These are phyloP conservation scores for Brassica incana DNA, from an alignment of 345 rosid genomes.

Conservation along the genomic window DNA sequence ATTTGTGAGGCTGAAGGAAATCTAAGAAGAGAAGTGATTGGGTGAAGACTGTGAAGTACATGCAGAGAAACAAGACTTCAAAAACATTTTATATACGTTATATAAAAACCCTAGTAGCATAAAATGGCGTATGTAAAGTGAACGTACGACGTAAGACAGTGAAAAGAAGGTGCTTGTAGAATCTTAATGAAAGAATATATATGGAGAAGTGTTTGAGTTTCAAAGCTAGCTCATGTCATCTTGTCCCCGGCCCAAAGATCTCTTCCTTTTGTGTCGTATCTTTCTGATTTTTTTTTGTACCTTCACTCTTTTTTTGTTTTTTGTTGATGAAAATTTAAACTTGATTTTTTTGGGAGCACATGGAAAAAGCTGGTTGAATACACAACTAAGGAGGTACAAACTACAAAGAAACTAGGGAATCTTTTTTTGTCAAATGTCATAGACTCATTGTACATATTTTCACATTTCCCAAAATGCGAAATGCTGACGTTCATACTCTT, in stretches of 20 bases:
- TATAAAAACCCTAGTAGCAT: background rate
- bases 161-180: constrained; percentile 36
- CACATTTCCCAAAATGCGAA: background rate
- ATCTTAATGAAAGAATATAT: constrained; percentile 35
- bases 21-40: constrained; percentile 35
- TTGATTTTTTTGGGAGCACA: constrained; percentile 14
- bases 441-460: background rate
- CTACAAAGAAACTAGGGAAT: background rate
- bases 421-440: background rate
- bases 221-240: constrained; percentile 33
- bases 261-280: constrained; percentile 19
- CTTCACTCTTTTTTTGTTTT: background rate
- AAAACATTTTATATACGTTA: background rate
- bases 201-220: constrained; percentile 22
- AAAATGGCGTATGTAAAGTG: constrained; percentile 30
- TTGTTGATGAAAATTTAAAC: background rate
- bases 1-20: constrained; percentile 18
- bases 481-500: background rate
- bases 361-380: constrained; percentile 7
- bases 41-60: constrained; percentile 14
- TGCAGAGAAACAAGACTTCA: constrained; percentile 7
- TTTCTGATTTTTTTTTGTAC: constrained; percentile 4
- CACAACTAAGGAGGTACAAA: background rate
- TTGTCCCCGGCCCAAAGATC: constrained; percentile 23
- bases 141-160: constrained; percentile 34